A percentile compares a stretch with the other conserved stretches of the same genome.
Conservation (phyloP, 345 rosid species). For the Syzygium jambos region DNA sequence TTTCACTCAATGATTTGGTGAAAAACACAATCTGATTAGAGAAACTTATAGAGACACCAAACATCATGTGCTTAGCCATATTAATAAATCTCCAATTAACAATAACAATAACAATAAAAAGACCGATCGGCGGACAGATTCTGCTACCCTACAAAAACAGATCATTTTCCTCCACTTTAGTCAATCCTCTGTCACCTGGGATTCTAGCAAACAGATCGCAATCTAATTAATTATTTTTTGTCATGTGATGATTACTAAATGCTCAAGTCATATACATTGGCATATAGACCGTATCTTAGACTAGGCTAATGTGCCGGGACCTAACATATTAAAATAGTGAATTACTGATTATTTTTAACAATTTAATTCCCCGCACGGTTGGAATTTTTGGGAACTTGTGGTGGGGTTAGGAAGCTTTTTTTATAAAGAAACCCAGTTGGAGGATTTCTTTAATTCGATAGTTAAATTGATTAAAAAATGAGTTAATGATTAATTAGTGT, state of each 20-base stretch:
- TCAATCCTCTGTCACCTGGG: not conserved
- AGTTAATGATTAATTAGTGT: not conserved
- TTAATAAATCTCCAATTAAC: not conserved
- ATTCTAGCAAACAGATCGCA: not conserved
- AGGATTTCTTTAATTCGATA: not conserved
- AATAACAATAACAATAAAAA: no score
- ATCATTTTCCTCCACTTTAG: not conserved
- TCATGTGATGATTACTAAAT: not conserved
- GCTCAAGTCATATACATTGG: not conserved
- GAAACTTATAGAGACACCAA: not conserved
- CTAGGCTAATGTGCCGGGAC: not conserved
- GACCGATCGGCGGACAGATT: not conserved
- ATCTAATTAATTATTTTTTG: not conserved
- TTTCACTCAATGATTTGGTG: not conserved
- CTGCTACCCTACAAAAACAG: not conserved
- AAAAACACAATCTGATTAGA: not conserved
- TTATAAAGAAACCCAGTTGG: not conserved
- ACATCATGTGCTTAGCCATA: not conserved
- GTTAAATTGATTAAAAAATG: not conserved
- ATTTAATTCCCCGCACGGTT: not conserved
- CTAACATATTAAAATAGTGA: not conserved
- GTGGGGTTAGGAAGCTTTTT: not conserved
- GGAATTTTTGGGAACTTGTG: not conserved
- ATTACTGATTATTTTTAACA: not conserved
- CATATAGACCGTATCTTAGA: not conserved